These are phyloP conservation scores for Inosperma sp. DNA, from an alignment of 768 basidiomycete species.

Conservation along the genomic window DNA sequence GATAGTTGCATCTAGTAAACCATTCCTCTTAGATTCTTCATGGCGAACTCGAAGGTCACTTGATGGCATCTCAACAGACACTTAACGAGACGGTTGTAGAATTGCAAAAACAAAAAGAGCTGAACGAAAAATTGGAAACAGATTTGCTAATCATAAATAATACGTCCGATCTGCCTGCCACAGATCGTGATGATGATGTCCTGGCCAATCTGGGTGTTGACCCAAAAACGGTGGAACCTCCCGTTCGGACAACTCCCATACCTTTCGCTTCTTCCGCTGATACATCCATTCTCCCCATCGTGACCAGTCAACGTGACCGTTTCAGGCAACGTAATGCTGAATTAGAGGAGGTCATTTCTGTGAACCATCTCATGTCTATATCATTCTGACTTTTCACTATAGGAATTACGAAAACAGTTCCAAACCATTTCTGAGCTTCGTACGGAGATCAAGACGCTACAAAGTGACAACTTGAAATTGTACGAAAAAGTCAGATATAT, in stretches of 20 bases:
- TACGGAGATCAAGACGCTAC: slow-evolving; percentile 84
- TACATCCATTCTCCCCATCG: slow-evolving; percentile 95
- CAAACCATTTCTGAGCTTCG: slow-evolving; percentile 93
- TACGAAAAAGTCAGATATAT: slow-evolving; percentile 99
- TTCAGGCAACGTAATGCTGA: slow-evolving; percentile 97
- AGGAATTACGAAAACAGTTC: slow-evolving; percentile 95
- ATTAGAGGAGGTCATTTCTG: slow-evolving; percentile 74
- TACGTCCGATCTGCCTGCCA: slow-evolving; percentile 35
- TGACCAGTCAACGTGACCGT: slow-evolving; percentile 95
- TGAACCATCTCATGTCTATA: background rate
- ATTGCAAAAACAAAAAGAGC: slow-evolving; percentile 65
- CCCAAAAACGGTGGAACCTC: slow-evolving; percentile 42
- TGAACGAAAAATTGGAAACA: slow-evolving; percentile 90
- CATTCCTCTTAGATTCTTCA: slow-evolving; percentile 60
- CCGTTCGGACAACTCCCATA: slow-evolving; percentile 56
- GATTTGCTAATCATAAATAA: slow-evolving; percentile 82
- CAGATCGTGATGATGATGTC: slow-evolving; percentile 44
- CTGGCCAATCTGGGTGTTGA: slow-evolving; percentile 74
- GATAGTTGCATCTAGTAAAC: background rate
- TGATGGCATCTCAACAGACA: slow-evolving; percentile 53
- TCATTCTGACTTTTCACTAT: slow-evolving; percentile 6
- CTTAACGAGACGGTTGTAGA: slow-evolving; percentile 58
- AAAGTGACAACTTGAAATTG: slow-evolving; percentile 93
- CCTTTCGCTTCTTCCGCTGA: slow-evolving; percentile 75
- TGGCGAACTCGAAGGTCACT: slow-evolving; percentile 70